Base-by-base conservation (phyloP, 768 basidiomycete species). In the Pleurotus citrinopileatus region DNA sequence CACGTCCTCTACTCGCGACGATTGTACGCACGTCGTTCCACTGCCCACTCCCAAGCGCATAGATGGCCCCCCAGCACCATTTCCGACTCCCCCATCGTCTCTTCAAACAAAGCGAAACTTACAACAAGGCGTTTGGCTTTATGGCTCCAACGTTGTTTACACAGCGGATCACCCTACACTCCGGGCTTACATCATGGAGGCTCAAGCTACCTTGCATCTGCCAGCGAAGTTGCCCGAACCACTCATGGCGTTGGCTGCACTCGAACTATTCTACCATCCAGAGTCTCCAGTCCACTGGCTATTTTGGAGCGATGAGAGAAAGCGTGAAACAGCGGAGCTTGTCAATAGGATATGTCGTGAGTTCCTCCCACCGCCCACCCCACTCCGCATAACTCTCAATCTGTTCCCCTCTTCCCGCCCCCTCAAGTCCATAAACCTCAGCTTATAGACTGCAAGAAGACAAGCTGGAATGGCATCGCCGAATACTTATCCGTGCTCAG, bases 301-400 rank as follows among this genome's bases (percentile, higher is more conserved):
- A n/a, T 79, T 87, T 63, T 87, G 86, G 86, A 76, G 73, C 42
- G 73, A 72, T 56, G 75, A 73, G 44, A 70, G 73, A 60, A 79
- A 77, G 62, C 65, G 62, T 53, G 65, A 65, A 20, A 84, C 81
- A 15, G 82, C 82, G 13, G 65, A 66, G n/a, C 63, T 76, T 53
- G 79, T 87, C 27, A 76, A 81, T 62, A 74, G 72, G 42, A 70
- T 84, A 52, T 67, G 79, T 47, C 67, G 85, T 86, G 63, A 61
- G 83, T 78, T 17, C 40, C 36, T 26, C 45, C 53, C 19, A 50
- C 29, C 42, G 7, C 32, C 20, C 52, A 23, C 20, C 47, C 43
- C n/a, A 40, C 26, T 53, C 38, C 54, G 8, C 19, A 36, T 28
- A 19, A 38, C 29, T 44, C 40, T 36, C 26, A 29, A 26, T 45